Conservation (phyloP, 176 grass and related monocot species). For the Aegilops longissima region DNA sequence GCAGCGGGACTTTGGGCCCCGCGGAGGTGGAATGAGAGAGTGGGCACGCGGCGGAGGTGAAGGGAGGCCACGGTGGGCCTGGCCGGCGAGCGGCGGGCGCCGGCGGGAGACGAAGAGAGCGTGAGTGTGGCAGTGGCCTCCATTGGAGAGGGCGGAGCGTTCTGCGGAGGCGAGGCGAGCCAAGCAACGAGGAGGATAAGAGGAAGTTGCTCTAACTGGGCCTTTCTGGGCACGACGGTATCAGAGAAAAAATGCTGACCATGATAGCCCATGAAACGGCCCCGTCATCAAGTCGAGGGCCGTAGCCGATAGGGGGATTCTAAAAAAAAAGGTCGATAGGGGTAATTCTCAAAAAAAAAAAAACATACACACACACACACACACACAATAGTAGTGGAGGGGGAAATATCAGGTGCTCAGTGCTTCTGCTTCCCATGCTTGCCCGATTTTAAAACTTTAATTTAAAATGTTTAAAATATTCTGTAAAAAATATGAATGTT, state of each 20-base stretch:
- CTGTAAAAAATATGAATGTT: too few relatives aligned
- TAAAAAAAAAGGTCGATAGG: too few relatives aligned
- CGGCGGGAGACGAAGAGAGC: conserved; percentile 31
- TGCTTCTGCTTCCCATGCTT: too few relatives aligned
- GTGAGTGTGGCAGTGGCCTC: conserved; percentile 32
- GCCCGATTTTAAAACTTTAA: too few relatives aligned
- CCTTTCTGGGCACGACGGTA: background rate
- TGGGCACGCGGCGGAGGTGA: background rate
- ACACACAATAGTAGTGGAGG: too few relatives aligned
- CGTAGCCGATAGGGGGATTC: too few relatives aligned
- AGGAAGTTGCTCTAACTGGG: background rate
- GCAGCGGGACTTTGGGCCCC: background rate
- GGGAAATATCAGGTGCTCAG: too few relatives aligned
- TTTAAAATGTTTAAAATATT: too few relatives aligned
- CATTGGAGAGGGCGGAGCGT: conserved; percentile 16
- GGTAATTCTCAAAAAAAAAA: too few relatives aligned
- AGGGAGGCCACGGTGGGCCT: background rate
- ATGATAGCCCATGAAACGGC: background rate
- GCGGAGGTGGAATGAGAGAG: background rate
- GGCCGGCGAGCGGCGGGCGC: background rate
- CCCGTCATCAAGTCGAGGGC: background rate
- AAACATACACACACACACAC: too few relatives aligned
- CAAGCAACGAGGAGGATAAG: conserved; percentile 41
- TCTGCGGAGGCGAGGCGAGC: conserved; percentile 42
- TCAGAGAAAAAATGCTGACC: background rate